phyloP scores from a whole-genome alignment of 2,329 filamentous ascomycete genomes.

The Pyrenochaeta sp. region DNA sequence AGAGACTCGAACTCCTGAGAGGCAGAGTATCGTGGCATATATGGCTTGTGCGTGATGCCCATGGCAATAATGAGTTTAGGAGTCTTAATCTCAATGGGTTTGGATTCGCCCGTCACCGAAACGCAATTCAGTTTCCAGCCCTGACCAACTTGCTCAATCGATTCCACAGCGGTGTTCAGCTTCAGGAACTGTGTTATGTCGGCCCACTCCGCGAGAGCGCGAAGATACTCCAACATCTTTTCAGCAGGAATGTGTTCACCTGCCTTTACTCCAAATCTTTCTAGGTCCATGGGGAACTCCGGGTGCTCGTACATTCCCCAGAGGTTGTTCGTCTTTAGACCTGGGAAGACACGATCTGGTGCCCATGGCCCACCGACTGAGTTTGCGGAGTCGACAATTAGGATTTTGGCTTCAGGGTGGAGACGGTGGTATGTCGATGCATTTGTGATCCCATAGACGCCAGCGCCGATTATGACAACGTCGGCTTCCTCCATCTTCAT shows the following conservation, averaged over 20 bases:
- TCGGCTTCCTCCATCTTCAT: constrained; percentile 14
- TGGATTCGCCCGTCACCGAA: constrained; percentile 10
- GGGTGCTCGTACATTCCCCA: constrained; percentile 51
- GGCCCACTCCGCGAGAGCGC: constrained; percentile 48
- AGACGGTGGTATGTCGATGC: constrained; percentile 57
- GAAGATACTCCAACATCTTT: constrained; percentile 64
- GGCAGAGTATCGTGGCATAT: constrained; percentile 61
- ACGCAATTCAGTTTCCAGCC: constrained; percentile 30
- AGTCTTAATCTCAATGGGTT: constrained; percentile 40
- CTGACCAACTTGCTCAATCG: constrained; percentile 51
- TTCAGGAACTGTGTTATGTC: constrained; percentile 58
- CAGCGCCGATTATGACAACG: constrained; percentile 19
- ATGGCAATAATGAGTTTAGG: constrained; percentile 67
- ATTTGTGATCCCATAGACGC: constrained; percentile 53
- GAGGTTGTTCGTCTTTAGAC: constrained; percentile 55
- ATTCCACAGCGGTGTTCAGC: constrained; percentile 60
- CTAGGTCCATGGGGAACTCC: constrained; percentile 46
- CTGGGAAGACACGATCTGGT: constrained; percentile 50
- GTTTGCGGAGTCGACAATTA: constrained; percentile 51
- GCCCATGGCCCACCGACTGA: constrained; percentile 54
- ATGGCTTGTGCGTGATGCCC: constrained; percentile 66
- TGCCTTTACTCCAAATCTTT: constrained; percentile 47
- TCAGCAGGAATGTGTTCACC: constrained; percentile 67
- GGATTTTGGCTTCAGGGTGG: constrained; percentile 48
- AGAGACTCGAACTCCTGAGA: constrained; percentile 59